Conservation (phyloP, 73 alveolate species). For the Uronychia setigera region DNA sequence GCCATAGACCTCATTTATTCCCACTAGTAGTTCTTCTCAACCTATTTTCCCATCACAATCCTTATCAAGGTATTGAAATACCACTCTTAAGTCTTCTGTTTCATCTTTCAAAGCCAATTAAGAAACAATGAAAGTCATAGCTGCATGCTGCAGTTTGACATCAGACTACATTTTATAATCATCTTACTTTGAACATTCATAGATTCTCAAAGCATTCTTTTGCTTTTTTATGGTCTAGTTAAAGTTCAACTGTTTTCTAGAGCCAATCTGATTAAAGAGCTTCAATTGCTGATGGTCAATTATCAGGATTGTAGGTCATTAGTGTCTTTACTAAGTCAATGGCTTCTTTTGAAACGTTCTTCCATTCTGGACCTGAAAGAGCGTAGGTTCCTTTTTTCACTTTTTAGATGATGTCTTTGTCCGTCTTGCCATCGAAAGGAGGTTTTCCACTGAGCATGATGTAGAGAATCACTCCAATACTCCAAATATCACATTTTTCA, state of each 20-base stretch:
- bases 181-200: constrained; percentile 63
- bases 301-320: constrained; percentile 63
- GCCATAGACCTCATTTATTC: constrained; percentile 45
- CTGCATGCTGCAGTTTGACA: constrained; percentile 83
- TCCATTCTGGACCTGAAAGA: constrained; percentile 69
- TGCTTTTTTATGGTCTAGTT: constrained; percentile 30
- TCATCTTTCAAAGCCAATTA: constrained; percentile 73
- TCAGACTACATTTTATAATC: too few species aligned
- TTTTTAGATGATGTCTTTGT: constrained; percentile 78
- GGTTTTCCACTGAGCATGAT: constrained; percentile 83
- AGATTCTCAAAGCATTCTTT: constrained; percentile 61
- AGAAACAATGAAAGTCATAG: constrained; percentile 71
- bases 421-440: constrained; percentile 91
- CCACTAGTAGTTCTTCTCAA: constrained; percentile 67
- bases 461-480: constrained; percentile 78
- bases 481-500: constrained; percentile 85
- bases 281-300: constrained; percentile 72
- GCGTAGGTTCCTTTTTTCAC: constrained; percentile 63
- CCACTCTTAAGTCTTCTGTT: constrained; percentile 60
- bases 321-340: constrained; percentile 81
- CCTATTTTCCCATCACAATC: constrained; percentile 77
- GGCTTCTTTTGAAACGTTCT: constrained; percentile 81
- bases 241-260: constrained; percentile 29
- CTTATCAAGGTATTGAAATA: constrained; percentile 70
- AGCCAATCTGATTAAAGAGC: constrained; percentile 83